Evolutionary conservation across 2,329 filamentous ascomycete species (phyloP).

Genomic region (Cyanodermella asteris): DNA sequence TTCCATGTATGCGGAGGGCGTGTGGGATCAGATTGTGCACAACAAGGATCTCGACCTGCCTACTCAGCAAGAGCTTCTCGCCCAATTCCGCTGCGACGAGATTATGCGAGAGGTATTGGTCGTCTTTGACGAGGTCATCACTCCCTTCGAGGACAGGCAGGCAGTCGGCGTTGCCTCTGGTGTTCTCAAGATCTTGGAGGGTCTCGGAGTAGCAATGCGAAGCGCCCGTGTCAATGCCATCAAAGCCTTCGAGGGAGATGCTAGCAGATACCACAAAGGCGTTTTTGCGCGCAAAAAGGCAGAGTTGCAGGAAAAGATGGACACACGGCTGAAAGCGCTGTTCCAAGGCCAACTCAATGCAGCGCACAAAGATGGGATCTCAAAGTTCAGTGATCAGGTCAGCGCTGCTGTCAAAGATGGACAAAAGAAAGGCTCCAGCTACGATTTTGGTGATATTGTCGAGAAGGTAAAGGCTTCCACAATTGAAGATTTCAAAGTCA

Average conservation of each 20-base stretch:
- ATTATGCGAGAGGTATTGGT: conserved; percentile 76
- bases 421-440: conserved; percentile 73
- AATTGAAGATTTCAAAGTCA: conserved; percentile 50
- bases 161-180: conserved; percentile 52
- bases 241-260: conserved; percentile 71
- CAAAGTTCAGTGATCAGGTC: conserved; percentile 70
- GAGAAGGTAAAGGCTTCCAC: conserved; percentile 58
- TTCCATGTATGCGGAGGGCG: conserved; percentile 72
- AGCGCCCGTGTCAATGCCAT: conserved; percentile 49
- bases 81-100: conserved; percentile 94
- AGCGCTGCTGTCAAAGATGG: conserved; percentile 69
- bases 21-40: conserved; percentile 97
- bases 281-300: conserved; percentile 71
- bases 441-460: conserved; percentile 93
- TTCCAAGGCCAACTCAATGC: conserved; percentile 76
- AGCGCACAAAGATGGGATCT: conserved; percentile 71
- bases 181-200: conserved; percentile 46
- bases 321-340: conserved; percentile 66
- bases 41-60: conserved; percentile 96
- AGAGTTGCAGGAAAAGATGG: conserved; percentile 71
- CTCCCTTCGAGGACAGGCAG: conserved; percentile 71
- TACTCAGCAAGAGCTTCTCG: conserved; percentile 87
- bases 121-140: conserved; percentile 60
- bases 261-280: conserved; percentile 87
- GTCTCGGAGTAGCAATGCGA: conserved; percentile 54